Conservation (phyloP, 352 stramenopile species). For the Phytopythium cucurbitacearum region DNA sequence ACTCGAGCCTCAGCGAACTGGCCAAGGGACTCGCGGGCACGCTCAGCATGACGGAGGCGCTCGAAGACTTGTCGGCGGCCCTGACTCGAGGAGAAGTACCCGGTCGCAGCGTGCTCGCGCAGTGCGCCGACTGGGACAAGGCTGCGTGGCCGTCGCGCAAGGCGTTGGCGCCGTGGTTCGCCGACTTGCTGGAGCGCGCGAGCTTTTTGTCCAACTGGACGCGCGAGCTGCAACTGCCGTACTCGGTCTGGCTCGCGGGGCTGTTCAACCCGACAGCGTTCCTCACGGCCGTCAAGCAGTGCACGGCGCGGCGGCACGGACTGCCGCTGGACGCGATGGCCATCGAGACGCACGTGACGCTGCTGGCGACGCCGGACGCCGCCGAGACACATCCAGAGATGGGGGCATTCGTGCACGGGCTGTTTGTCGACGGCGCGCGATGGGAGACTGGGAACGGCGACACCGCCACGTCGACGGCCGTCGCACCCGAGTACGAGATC, state of each 20-base stretch:
- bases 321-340: constrained; percentile 91
- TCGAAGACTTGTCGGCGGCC: constrained; percentile 82
- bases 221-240: constrained; percentile 58
- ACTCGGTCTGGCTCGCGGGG: constrained; percentile 79
- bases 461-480: constrained; percentile 2
- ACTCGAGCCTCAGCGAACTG: constrained; percentile 55
- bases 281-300: constrained; percentile 82
- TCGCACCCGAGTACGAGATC: constrained; percentile 67
- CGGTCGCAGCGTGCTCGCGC: constrained; percentile 63
- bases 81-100: constrained; percentile 74
- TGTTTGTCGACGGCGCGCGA: constrained; percentile 94
- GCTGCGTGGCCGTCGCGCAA: constrained; percentile 87
- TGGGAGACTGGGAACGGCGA: constrained; percentile 52
- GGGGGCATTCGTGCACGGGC: constrained; percentile 92
- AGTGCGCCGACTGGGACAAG: constrained; percentile 64
- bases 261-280: constrained; percentile 85
- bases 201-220: constrained; percentile 68
- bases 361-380: constrained; percentile 19
- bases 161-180: constrained; percentile 71
- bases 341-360: constrained; percentile 93
- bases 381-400: constrained; percentile 71
- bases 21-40: constrained; percentile 80
- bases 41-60: constrained; percentile 86
- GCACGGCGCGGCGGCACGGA: constrained; percentile 79
- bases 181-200: constrained; percentile 71